These are phyloP conservation scores for Apiospora saccharicola DNA, from an alignment of 2,329 filamentous ascomycete species.

Conservation along the genomic window DNA sequence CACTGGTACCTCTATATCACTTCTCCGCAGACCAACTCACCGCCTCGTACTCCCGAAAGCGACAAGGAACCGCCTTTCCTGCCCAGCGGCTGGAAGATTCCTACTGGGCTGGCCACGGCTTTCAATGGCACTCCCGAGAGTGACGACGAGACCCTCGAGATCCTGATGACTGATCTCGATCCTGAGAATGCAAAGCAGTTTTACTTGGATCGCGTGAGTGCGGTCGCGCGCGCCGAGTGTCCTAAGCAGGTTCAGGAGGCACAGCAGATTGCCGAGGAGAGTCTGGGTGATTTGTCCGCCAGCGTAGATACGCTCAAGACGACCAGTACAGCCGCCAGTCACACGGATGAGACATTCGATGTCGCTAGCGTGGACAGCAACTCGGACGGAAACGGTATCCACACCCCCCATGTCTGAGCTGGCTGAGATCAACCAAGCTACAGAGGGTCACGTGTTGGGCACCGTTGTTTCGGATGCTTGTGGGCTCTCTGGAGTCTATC, in stretches of 20 bases:
- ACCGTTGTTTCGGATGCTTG: constrained; percentile 91
- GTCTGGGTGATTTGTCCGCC: constrained; percentile 66
- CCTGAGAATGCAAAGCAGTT: constrained; percentile 75
- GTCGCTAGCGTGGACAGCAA: constrained; percentile 77
- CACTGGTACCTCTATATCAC: constrained; percentile 99
- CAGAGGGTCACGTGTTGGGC: constrained; percentile 92
- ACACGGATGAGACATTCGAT: constrained; percentile 70
- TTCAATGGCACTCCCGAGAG: constrained; percentile 50
- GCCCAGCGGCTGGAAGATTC: constrained; percentile 63
- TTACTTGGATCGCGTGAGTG: constrained; percentile 78
- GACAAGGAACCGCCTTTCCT: constrained; percentile 48
- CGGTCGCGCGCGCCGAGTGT: constrained; percentile 84
- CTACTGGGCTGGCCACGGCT: constrained; percentile 52
- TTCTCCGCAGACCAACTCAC: constrained; percentile 78
- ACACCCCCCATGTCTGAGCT: constrained; percentile 63
- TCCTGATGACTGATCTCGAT: constrained; percentile 77
- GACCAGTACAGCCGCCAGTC: constrained; percentile 48
- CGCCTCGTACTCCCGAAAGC: constrained; percentile 76
- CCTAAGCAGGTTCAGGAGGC: constrained; percentile 71
- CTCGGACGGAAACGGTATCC: constrained; percentile 61
- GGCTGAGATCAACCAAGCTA: constrained; percentile 77
- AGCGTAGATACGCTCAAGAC: constrained; percentile 47
- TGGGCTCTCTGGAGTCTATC: constrained; percentile 89
- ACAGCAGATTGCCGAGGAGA: constrained; percentile 65
- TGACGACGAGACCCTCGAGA: constrained; percentile 79